These are phyloP conservation scores for Phaseolus coccineus DNA, from an alignment of 331 rosid genomes.

Conservation along the genomic window DNA sequence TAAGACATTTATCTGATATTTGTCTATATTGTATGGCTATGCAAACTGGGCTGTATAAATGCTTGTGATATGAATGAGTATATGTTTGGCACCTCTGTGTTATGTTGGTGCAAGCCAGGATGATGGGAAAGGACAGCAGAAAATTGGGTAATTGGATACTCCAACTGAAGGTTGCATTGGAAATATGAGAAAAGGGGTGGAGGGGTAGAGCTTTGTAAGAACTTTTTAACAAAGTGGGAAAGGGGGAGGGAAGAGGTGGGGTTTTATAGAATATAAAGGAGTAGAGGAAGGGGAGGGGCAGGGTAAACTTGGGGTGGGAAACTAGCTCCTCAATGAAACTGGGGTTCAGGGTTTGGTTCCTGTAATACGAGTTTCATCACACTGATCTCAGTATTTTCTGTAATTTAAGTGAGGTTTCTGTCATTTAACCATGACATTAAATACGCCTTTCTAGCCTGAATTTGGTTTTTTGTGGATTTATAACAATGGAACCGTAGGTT, in stretches of 20 bases:
- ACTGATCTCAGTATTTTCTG: neutral
- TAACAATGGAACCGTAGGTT: slow-evolving; percentile 2
- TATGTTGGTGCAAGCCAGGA: neutral
- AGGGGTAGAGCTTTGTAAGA: neutral
- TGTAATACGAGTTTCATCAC: slow-evolving; percentile 14
- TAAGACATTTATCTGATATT: slow-evolving; percentile 7
- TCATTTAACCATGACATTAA: slow-evolving; percentile 24
- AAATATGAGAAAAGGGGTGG: neutral
- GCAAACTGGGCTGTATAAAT: slow-evolving; percentile 15
- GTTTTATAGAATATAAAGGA: neutral
- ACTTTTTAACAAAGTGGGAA: neutral
- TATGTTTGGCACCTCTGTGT: neutral
- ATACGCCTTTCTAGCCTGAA: slow-evolving; percentile 29
- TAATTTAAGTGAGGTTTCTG: slow-evolving; percentile 26
- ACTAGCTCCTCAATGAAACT: neutral
- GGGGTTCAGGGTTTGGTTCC: slow-evolving; percentile 9
- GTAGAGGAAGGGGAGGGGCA: neutral
- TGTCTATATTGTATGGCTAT: slow-evolving; percentile 13
- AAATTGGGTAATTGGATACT: neutral
- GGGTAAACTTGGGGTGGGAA: neutral
- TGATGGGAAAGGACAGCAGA: neutral
- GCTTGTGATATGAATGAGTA: neutral
- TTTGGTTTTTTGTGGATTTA: slow-evolving; percentile 21
- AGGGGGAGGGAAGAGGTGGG: neutral
- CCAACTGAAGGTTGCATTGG: neutral